Conservation (phyloP, 441 rosid species). For the Euphorbia schlechtendalii region DNA sequence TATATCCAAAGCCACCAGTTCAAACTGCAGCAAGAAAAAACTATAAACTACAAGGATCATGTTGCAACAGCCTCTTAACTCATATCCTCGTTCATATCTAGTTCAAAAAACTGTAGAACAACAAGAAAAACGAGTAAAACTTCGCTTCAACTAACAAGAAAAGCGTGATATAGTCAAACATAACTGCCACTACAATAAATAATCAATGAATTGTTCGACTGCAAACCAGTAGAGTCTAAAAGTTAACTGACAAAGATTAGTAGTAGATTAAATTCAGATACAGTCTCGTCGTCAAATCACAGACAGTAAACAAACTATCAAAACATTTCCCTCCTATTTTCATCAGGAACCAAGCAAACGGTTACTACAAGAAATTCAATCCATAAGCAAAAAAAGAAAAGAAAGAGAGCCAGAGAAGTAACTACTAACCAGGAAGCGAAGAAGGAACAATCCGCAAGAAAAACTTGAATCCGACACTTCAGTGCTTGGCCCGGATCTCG, state of each 20-base stretch:
- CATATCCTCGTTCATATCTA: neutral
- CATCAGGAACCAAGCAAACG: conserved; percentile 14
- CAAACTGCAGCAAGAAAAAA: conserved; percentile 10
- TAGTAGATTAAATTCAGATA: neutral
- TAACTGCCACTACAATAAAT: neutral
- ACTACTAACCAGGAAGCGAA: conserved; percentile 13
- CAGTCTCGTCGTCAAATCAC: neutral
- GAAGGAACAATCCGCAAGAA: neutral
- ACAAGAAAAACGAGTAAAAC: neutral
- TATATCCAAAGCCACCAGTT: conserved; percentile 11
- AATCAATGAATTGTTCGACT: neutral
- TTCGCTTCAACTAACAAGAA: conserved; percentile 2
- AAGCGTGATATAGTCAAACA: neutral
- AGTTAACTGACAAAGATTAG: neutral
- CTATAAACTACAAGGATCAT: neutral
- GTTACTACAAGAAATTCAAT: neutral
- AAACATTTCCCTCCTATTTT: conserved; percentile 14
- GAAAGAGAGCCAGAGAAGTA: neutral
- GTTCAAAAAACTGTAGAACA: neutral
- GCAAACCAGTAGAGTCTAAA: neutral
- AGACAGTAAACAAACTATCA: neutral
- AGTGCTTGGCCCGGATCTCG: conserved; percentile 91
- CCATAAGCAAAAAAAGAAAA: neutral
- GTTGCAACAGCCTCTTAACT: neutral
- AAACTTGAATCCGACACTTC: conserved; percentile 34